A percentile compares a stretch with the other conserved stretches of the same genome.
phyloP scores from a whole-genome alignment of 192 early-diverging fungal species.

The Coemansia sp. region DNA sequence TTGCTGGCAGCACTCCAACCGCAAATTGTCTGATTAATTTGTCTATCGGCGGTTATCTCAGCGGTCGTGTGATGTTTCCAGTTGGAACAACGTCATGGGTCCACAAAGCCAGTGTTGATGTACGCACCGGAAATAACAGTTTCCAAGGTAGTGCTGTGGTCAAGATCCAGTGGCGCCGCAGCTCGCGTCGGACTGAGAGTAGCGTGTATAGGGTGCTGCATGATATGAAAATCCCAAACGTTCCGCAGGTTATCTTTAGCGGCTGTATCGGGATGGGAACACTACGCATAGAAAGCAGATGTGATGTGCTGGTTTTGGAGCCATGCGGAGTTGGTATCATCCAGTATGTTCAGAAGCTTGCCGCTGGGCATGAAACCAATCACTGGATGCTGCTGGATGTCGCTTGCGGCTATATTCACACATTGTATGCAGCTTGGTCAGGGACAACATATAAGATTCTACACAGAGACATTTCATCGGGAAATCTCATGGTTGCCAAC shows the following conservation, averaged over 20 bases:
- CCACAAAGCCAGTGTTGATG: neutral
- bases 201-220: neutral
- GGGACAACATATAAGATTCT: neutral
- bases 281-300: neutral
- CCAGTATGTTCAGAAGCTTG: neutral
- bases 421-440: too few species aligned
- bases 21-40: too few species aligned
- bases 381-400: neutral
- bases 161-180: neutral
- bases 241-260: neutral
- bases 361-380: neutral
- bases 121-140: too few species aligned
- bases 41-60: too few species aligned
- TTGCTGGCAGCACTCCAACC: too few species aligned
- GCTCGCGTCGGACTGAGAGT: neutral
- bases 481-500: constrained; percentile 9
- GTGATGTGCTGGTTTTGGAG: neutral
- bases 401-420: neutral
- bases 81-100: neutral
- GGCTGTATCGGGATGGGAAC: neutral
- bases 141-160: neutral
- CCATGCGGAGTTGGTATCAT: neutral
- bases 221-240: neutral
- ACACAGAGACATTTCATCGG: too few species aligned
- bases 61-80: neutral